Conservation (phyloP, 192 early-diverging fungal species). For the Backusella parvicylindrica region DNA sequence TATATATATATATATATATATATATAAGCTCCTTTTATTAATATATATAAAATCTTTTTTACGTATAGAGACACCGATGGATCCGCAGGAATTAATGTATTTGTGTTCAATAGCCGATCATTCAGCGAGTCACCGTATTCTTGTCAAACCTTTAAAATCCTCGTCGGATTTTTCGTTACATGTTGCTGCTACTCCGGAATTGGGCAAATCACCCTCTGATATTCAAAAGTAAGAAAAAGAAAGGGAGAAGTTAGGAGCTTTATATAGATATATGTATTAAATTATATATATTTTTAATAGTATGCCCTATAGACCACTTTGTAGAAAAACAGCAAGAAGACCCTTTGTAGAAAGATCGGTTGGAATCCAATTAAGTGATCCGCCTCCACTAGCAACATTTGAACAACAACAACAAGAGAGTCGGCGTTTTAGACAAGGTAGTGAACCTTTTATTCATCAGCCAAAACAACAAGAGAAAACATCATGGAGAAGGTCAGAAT, state of each 20-base stretch:
- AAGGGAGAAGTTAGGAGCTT: too few species aligned
- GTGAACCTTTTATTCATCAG: background rate
- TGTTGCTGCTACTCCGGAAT: conserved; percentile 20
- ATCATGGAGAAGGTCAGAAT: background rate
- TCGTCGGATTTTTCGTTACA: conserved; percentile 3
- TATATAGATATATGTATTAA: background rate
- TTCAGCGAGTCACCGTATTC: conserved; percentile 22
- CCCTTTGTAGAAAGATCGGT: background rate
- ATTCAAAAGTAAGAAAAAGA: background rate
- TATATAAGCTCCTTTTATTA: background rate
- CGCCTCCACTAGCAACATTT: conserved; percentile 11
- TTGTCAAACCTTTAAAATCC: conserved; percentile 17
- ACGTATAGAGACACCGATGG: conserved; percentile 17
- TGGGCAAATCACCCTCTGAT: conserved; percentile 29
- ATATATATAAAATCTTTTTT: background rate
- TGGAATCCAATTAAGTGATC: conserved; percentile 28
- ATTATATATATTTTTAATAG: background rate
- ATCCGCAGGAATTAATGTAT: conserved; percentile 20
- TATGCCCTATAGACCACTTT: conserved; percentile 7
- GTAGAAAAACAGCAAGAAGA: conserved; percentile 2
- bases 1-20: background rate
- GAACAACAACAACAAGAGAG: background rate
- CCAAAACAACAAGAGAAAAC: background rate
- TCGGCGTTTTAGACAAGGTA: background rate
- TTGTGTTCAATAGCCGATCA: conserved; percentile 32